Evolutionary conservation across 768 basidiomycete genomes (phyloP).

Genomic region (Atractiella rhizophila): DNA sequence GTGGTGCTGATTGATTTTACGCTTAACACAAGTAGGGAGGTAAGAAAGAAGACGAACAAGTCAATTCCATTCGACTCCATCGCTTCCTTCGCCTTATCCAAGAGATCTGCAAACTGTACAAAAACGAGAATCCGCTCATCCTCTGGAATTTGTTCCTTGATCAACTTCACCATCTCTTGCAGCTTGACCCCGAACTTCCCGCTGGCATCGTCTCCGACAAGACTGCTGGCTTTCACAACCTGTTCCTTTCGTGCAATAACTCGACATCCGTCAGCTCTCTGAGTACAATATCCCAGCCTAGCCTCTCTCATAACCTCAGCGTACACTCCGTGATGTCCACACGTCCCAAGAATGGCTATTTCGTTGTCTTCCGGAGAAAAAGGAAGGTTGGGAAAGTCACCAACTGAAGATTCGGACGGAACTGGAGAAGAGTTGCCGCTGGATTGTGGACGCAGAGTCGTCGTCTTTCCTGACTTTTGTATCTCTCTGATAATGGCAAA

Average conservation of each 20-base stretch:
- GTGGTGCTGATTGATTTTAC: too few relatives aligned
- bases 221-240: constrained; percentile 18
- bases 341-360: constrained; percentile 72
- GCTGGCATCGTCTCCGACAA: constrained; percentile 19
- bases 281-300: constrained; percentile 51
- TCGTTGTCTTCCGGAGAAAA: too few relatives aligned
- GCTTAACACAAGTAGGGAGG: constrained; percentile 21
- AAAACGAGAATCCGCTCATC: constrained; percentile 70
- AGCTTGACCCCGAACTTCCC: constrained; percentile 21
- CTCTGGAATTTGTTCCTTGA: constrained; percentile 48
- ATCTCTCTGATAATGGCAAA: too few relatives aligned
- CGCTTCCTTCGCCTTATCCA: constrained; percentile 68
- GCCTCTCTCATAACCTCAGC: constrained; percentile 47
- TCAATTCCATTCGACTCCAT: constrained; percentile 45
- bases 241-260: constrained; percentile 40
- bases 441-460: too few relatives aligned
- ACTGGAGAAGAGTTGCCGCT: too few relatives aligned
- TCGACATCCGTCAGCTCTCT: constrained; percentile 19
- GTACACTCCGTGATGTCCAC: constrained; percentile 66
- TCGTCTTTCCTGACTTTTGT: too few relatives aligned
- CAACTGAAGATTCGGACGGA: too few relatives aligned
- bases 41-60: constrained; percentile 16
- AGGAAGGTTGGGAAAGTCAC: too few relatives aligned
- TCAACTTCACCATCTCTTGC: constrained; percentile 40
- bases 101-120: constrained; percentile 85